Evolutionary conservation across 768 basidiomycete species (phyloP).

Genomic region (Daedaleopsis nitida): DNA sequence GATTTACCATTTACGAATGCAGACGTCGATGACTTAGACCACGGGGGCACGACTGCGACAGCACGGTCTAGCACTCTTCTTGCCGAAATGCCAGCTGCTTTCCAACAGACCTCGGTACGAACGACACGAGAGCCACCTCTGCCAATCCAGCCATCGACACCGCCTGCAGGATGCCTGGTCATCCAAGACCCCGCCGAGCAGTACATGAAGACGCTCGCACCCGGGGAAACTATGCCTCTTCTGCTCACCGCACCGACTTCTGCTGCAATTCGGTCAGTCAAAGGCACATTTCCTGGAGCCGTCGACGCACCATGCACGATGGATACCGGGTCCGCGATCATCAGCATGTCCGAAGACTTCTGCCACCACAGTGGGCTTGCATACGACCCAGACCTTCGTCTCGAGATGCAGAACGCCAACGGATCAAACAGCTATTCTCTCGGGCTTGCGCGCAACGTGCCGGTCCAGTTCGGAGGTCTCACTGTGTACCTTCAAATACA

Average conservation of each 20-base stretch:
- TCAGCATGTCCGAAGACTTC: conserved; percentile 27
- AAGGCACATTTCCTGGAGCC: conserved; percentile 12
- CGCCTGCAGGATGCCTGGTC: no score
- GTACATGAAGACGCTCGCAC: no score
- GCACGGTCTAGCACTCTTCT: no score
- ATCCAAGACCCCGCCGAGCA: no score
- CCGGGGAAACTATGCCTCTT: no score
- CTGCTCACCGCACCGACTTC: background rate
- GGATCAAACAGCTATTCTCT: conserved; percentile 11
- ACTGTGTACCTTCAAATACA: conserved; percentile 12
- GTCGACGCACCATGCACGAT: conserved; percentile 18
- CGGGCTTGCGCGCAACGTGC: conserved; percentile 19
- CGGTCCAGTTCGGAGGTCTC: conserved; percentile 9
- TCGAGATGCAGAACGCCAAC: conserved; percentile 22
- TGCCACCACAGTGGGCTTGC: conserved; percentile 15
- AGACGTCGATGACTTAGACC: no score
- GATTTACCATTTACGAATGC: no score
- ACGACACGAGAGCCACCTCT: no score
- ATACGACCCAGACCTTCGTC: conserved; percentile 12
- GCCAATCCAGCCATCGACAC: no score
- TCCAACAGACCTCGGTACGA: no score
- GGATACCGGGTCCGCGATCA: conserved; percentile 26
- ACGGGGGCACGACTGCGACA: no score
- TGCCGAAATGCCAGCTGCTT: no score
- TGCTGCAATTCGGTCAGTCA: conserved; percentile 19